These are phyloP conservation scores for Astrephomene gubernaculifera DNA, from an alignment of 139 green algal genomes.

Conservation along the genomic window DNA sequence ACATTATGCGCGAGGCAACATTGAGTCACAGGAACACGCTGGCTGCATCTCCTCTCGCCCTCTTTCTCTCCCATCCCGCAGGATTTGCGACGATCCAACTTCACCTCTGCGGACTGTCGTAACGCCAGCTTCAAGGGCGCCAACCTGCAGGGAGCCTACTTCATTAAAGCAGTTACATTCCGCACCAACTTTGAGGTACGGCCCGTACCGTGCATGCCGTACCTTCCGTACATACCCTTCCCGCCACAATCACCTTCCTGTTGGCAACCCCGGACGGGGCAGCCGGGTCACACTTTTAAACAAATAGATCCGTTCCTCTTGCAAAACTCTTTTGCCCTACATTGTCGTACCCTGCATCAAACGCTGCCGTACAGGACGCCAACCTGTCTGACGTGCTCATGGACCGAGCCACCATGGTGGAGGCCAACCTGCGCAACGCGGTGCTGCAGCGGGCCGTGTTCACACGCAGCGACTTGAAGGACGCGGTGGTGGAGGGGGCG, in stretches of 20 bases:
- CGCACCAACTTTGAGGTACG: constrained; percentile 72
- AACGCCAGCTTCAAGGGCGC: constrained; percentile 68
- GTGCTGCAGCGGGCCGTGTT: constrained; percentile 87
- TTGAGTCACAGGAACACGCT: too few relatives aligned
- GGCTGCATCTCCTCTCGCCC: too few relatives aligned
- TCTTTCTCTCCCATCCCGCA: constrained; percentile 33
- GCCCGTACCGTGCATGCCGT: too few relatives aligned
- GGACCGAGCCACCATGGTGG: constrained; percentile 85
- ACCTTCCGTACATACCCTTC: too few relatives aligned
- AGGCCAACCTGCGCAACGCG: constrained; percentile 89
- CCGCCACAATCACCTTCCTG: too few relatives aligned
- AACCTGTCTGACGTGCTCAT: constrained; percentile 92
- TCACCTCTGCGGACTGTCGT: constrained; percentile 82
- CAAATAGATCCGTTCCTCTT: too few relatives aligned
- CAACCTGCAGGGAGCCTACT: constrained; percentile 78
- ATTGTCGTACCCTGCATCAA: too few relatives aligned
- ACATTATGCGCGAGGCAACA: too few relatives aligned
- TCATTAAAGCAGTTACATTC: constrained; percentile 77
- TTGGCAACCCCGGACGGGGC: too few relatives aligned
- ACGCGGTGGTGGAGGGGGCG: constrained; percentile 75
- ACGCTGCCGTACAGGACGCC: too few relatives aligned
- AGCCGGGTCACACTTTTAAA: too few relatives aligned
- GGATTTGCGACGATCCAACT: constrained; percentile 89
- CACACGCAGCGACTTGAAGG: constrained; percentile 70
- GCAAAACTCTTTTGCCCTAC: too few relatives aligned